Conservation (phyloP, 2,329 filamentous ascomycete genomes). For the Trichoderma atrobrunneum region DNA sequence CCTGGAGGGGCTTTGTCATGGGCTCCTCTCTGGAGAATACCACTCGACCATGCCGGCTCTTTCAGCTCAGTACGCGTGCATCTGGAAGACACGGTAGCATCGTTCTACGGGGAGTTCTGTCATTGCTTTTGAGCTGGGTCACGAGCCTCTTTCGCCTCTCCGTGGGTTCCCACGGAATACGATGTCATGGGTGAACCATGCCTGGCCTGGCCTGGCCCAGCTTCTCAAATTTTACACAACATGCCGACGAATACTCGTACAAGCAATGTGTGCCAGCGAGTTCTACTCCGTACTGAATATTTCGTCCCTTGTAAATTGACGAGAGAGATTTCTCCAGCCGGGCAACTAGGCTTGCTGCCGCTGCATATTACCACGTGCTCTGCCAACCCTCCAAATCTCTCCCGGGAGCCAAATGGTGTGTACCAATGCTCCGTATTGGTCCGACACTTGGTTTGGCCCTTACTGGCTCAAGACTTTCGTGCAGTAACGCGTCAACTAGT, state of each 20-base stretch:
- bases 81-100: not conserved
- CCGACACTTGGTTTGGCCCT: not conserved
- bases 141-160: not conserved
- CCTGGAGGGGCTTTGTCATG: not conserved
- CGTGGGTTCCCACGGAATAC: not conserved
- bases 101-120: not conserved
- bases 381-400: constrained; percentile 11
- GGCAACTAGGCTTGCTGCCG: not conserved
- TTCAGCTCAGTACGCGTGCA: not conserved
- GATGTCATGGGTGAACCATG: not conserved
- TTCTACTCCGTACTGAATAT: not conserved
- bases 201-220: not conserved
- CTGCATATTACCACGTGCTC: constrained; percentile 13
- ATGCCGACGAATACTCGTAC: not conserved
- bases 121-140: not conserved
- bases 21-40: not conserved
- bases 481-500: constrained; percentile 4
- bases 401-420: not conserved
- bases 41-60: not conserved
- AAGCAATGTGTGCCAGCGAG: not conserved
- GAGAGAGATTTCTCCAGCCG: not conserved
- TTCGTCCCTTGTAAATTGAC: not conserved
- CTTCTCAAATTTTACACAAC: not conserved
- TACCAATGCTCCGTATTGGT: constrained; percentile 4
- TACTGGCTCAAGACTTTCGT: constrained; percentile 10